Evolutionary conservation across 2,329 filamentous ascomycete species (phyloP).

Genomic region (Alternaria metachromatica): DNA sequence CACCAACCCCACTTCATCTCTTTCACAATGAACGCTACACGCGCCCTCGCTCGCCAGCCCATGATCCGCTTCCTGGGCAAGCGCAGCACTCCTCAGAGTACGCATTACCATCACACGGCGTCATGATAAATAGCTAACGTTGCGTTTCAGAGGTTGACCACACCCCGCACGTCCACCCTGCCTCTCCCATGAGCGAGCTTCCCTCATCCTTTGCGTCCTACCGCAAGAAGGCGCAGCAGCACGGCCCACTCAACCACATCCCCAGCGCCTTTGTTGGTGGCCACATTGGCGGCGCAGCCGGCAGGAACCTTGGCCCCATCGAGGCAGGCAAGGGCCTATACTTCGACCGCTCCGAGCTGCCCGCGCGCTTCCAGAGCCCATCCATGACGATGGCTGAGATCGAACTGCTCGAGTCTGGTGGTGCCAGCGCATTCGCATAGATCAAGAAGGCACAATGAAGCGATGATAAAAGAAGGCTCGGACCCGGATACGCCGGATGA

Average conservation of each 20-base stretch:
- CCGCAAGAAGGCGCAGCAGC: conserved; percentile 78
- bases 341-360: conserved; percentile 90
- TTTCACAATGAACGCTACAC: conserved; percentile 54
- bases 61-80: conserved; percentile 61
- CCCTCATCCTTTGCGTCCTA: conserved; percentile 77
- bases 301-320: conserved; percentile 75
- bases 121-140: conserved; percentile 17
- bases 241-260: conserved; percentile 67
- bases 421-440: conserved; percentile 70
- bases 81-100: conserved; percentile 54
- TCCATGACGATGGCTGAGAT: conserved; percentile 84
- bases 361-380: conserved; percentile 78
- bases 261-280: conserved; percentile 38
- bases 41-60: conserved; percentile 56
- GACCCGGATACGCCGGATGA: conserved; percentile 21
- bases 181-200: conserved; percentile 69
- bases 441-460: conserved; percentile 14
- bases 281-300: conserved; percentile 66
- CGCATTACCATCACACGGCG: conserved; percentile 18
- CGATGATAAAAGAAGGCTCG: conserved; percentile 18
- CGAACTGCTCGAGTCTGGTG: conserved; percentile 92
- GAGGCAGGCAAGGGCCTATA: conserved; percentile 73
- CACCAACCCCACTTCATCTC: conserved; percentile 13
- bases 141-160: conserved; percentile 70
- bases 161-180: conserved; percentile 75